These are phyloP conservation scores for Zygosaccharomyces pseudobailii DNA, from an alignment of 1,139 yeast species.

Conservation along the genomic window DNA sequence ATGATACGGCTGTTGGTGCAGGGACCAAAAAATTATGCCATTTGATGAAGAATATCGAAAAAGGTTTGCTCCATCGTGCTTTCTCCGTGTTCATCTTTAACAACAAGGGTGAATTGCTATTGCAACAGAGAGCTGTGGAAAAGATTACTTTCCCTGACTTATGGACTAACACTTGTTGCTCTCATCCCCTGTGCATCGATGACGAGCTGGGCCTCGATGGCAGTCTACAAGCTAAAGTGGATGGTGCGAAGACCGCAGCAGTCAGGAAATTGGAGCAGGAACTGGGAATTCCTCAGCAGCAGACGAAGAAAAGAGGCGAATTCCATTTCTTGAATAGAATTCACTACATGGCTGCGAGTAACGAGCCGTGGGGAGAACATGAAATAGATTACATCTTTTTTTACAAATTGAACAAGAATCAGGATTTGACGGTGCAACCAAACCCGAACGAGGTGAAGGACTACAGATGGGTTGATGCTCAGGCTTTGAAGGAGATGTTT, in stretches of 20 bases:
- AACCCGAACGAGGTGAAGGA: constrained; percentile 85
- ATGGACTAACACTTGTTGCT: constrained; percentile 99
- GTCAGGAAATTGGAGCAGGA: constrained; percentile 90
- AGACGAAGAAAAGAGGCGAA: constrained; percentile 31
- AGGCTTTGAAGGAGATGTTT: constrained; percentile 72
- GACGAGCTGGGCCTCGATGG: constrained; percentile 62
- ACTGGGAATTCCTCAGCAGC: constrained; percentile 76
- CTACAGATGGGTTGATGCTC: constrained; percentile 63
- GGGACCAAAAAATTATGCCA: constrained; percentile 94
- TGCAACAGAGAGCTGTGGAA: constrained; percentile 94
- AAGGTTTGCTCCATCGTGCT: constrained; percentile 89
- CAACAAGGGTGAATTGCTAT: constrained; percentile 64
- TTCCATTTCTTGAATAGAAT: constrained; percentile 88
- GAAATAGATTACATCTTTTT: constrained; percentile 93
- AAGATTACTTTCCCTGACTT: constrained; percentile 92
- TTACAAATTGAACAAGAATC: constrained; percentile 55
- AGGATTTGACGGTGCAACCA: constrained; percentile 41
- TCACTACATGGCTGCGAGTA: constrained; percentile 84
- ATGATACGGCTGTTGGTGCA: constrained; percentile 85
- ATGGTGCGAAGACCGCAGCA: constrained; percentile 85
- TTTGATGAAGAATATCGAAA: constrained; percentile 77
- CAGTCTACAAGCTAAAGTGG: constrained; percentile 54
- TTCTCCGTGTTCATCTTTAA: constrained; percentile 90
- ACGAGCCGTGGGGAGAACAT: constrained; percentile 94
- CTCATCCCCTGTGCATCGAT: constrained; percentile 87